Conservation (phyloP, 805 yeast species). For the Lachancea fermentati region DNA sequence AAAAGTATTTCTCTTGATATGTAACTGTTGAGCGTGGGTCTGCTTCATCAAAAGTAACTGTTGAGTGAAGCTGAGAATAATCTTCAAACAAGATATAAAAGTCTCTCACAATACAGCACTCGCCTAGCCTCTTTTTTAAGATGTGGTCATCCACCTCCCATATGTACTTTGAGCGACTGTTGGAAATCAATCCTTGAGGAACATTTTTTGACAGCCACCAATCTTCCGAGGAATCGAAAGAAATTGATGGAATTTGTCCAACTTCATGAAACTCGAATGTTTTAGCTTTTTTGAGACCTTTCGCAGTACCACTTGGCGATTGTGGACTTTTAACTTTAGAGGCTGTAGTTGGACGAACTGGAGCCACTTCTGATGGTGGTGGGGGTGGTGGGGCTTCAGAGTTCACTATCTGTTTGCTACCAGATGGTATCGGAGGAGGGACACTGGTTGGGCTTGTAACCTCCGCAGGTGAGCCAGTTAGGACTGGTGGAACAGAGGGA, state of each 20-base stretch:
- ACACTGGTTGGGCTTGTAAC: conserved; percentile 10
- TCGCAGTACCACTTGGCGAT: conserved; percentile 6
- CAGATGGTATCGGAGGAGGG: conserved; percentile 10
- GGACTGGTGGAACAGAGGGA: conserved; percentile 12
- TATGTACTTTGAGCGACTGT: conserved; percentile 28
- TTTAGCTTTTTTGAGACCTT: conserved; percentile 13
- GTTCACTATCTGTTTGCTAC: not conserved
- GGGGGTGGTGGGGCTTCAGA: conserved; percentile 13
- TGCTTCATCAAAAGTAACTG: conserved; percentile 47
- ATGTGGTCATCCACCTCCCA: conserved; percentile 60
- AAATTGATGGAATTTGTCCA: conserved; percentile 7
- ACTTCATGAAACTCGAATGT: conserved; percentile 12
- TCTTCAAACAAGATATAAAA: conserved; percentile 70
- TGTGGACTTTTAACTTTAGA: conserved; percentile 13
- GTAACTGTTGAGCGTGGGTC: conserved; percentile 49
- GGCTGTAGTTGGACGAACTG: conserved; percentile 17
- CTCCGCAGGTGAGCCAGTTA: conserved; percentile 22
- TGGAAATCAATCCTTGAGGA: conserved; percentile 40
- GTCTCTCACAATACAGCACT: conserved; percentile 45
- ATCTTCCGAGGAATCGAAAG: conserved; percentile 31
- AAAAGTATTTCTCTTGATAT: conserved; percentile 27
- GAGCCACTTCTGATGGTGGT: conserved; percentile 6
- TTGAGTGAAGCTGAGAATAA: conserved; percentile 59
- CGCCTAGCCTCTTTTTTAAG: conserved; percentile 52
- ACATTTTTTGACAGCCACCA: conserved; percentile 69